phyloP scores from a whole-genome alignment of 805 yeast genomes.

The Saccharomycopsis sp. region DNA sequence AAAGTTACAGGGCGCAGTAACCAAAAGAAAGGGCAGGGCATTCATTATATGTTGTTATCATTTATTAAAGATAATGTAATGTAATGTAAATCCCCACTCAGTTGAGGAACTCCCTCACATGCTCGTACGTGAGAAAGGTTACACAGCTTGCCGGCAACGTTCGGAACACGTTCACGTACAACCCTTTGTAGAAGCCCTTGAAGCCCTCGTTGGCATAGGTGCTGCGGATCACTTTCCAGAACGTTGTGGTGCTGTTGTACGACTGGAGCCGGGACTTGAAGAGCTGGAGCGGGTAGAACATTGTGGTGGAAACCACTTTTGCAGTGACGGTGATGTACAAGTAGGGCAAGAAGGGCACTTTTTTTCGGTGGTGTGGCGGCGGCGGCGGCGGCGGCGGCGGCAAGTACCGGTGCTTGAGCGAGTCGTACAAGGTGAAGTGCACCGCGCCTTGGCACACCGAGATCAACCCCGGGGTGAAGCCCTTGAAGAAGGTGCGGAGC shows the following conservation, averaged over 20 bases:
- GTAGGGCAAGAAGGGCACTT: slow-evolving; percentile 45
- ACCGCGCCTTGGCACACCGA: slow-evolving; percentile 86
- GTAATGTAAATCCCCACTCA: no score
- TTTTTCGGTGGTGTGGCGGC: slow-evolving; percentile 22
- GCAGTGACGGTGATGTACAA: slow-evolving; percentile 58
- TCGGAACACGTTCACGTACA: slow-evolving; percentile 65
- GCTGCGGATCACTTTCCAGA: slow-evolving; percentile 1
- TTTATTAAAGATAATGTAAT: no score
- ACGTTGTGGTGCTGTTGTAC: slow-evolving; percentile 22
- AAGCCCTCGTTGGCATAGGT: slow-evolving; percentile 39
- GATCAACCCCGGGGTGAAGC: slow-evolving; percentile 62
- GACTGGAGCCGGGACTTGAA: slow-evolving; percentile 68
- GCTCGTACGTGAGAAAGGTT: slow-evolving; percentile 81
- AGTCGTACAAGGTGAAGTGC: slow-evolving; percentile 80
- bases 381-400: no score
- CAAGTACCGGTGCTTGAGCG: slow-evolving; percentile 44
- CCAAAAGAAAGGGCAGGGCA: no score
- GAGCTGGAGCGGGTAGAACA: slow-evolving; percentile 80
- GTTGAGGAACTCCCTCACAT: slow-evolving; percentile 34
- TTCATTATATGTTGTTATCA: no score
- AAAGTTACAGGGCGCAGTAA: no score
- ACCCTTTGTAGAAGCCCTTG: slow-evolving; percentile 73
- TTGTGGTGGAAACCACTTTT: slow-evolving; percentile 56
- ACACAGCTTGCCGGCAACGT: slow-evolving; percentile 91
- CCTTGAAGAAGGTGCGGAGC: slow-evolving; percentile 55